phyloP scores from a whole-genome alignment of 768 basidiomycete species.

The Obba rivulosa region DNA sequence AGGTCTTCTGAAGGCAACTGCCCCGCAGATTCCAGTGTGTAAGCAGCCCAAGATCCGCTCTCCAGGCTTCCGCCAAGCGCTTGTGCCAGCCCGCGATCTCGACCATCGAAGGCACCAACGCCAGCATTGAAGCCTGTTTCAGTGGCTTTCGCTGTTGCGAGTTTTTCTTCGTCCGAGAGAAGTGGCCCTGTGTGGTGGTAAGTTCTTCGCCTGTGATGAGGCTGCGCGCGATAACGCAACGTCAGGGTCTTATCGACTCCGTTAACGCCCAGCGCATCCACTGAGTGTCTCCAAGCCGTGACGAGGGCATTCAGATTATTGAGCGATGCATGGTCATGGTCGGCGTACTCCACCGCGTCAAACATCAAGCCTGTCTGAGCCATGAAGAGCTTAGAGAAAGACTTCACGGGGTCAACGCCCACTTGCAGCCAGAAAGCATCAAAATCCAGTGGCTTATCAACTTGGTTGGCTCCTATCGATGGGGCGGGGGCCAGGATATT shows the following conservation, averaged over 20 bases:
- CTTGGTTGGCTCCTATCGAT: conserved; percentile 15
- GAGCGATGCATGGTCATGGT: no score
- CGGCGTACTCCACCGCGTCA: no score
- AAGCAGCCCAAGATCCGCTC: no score
- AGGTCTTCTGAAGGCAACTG: no score
- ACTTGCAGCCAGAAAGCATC: conserved; percentile 44
- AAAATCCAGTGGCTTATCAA: conserved; percentile 40
- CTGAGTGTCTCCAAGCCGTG: conserved; percentile 25
- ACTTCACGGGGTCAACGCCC: conserved; percentile 33
- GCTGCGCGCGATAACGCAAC: conserved; percentile 43
- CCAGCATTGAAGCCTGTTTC: no score
- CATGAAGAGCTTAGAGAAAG: conserved; percentile 50
- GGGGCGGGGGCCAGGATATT: conserved; percentile 37
- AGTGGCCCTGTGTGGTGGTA: background rate
- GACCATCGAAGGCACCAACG: background rate
- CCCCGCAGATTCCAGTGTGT: no score
- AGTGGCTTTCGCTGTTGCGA: no score
- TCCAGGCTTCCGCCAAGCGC: background rate
- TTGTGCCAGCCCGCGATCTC: background rate
- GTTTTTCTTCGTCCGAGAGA: no score
- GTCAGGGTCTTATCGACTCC: conserved; percentile 38
- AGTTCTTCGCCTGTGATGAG: conserved; percentile 1
- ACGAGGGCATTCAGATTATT: conserved; percentile 27
- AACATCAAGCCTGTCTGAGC: conserved; percentile 17
- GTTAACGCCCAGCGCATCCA: conserved; percentile 19